Evolutionary conservation across 148 eudicot genomes (phyloP), one percentile per base, ranked within the genome.

Genomic region (Rhododendron molle): DNA sequence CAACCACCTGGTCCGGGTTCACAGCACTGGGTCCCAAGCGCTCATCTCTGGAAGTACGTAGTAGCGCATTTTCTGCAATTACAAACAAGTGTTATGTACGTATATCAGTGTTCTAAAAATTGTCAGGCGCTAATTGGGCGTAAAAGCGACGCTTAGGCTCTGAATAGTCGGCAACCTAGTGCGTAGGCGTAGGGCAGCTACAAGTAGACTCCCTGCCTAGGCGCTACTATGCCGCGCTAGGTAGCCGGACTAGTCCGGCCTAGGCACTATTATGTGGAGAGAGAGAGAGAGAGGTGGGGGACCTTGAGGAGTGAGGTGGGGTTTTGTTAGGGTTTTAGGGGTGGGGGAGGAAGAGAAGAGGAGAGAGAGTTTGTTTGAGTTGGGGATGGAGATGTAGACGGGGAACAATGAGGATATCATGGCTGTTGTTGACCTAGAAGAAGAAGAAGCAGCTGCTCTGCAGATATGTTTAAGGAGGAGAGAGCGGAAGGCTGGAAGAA

Each of bases 31-130:
- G 85, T 62, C 89, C 89, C 83, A 91, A 83, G 83, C 98, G 89
- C 86, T 95, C 99, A 91, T 94, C 98, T 82, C 88, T 89, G 30
- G 90, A 92, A 82, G 90, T 93, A 81, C 91, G 86, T 78, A 92
- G 36, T 40, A 89, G 85, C 13, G 88, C 88, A 60, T 85, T 86
- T 80, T 91, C 97, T 94, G 92, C 86, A 86, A 84, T 44, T 20
- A 78, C 81, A 77, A 46, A 11, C 23, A 77, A 3, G 23, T 10
- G n/a, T 34, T 77, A 30, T 26, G 52, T 20, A 79, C 12, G 2
- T 26, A 78, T 47, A 49, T 52, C 56, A 52, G 18, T 15, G 56
- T 13, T 52, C 21, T 54, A 54, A 4, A 54, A 54, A 15, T 5
- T 1, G 18, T 15, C 3, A 50, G 16, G 56, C 56, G 3, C 15